Conservation (phyloP, 805 yeast genomes). For the Schwanniomyces yamadae region DNA sequence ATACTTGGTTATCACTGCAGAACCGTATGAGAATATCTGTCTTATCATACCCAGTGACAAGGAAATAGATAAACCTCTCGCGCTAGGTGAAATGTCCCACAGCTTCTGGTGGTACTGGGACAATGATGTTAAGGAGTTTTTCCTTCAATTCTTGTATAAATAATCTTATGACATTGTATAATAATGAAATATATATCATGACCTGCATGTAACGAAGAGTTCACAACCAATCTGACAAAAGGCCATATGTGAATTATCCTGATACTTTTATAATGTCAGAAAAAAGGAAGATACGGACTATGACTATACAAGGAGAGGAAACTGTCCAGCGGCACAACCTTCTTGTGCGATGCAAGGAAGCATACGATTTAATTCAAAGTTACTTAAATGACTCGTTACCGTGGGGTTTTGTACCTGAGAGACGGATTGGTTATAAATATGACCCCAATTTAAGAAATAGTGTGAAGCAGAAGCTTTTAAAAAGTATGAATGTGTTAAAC, state of each 20-base stretch:
- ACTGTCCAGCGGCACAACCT: conserved; percentile 10
- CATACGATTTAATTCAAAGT: conserved; percentile 30
- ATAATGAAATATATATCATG: background rate
- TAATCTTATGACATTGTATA: conserved; percentile 3
- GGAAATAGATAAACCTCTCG: conserved; percentile 38
- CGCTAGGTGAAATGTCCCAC: conserved; percentile 22
- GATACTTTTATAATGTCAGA: no score
- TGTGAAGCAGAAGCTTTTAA: conserved; percentile 27
- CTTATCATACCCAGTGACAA: conserved; percentile 70
- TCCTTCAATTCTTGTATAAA: conserved; percentile 65
- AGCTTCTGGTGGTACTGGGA: conserved; percentile 75
- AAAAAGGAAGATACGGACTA: no score
- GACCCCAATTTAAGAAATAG: conserved; percentile 18
- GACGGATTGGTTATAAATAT: conserved; percentile 19
- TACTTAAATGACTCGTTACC: conserved; percentile 31
- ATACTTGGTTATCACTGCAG: conserved; percentile 78
- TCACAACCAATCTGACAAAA: no score
- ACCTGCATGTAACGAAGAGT: conserved; percentile 2
- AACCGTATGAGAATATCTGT: conserved; percentile 83
- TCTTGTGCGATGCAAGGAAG: conserved; percentile 26
- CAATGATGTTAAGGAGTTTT: conserved; percentile 62
- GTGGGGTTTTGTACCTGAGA: conserved; percentile 19
- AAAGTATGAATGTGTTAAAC: conserved; percentile 28
- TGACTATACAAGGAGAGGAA: no score
- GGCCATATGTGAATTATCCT: no score